Evolutionary conservation across 75 land plant species (phyloP).

Genomic region (Cupressus sempervirens): DNA sequence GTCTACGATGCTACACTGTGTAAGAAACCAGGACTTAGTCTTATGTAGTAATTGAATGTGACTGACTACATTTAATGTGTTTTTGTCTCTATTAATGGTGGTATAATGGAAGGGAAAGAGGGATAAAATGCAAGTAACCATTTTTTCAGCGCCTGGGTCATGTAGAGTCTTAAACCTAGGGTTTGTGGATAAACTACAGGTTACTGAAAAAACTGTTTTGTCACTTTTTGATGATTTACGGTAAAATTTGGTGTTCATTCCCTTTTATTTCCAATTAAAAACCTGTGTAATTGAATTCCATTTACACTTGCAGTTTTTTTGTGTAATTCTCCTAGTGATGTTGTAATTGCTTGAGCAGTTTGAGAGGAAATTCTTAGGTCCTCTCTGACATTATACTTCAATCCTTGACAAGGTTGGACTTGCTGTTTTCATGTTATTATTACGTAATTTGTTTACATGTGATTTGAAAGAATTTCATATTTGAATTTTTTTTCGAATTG

Average conservation of each 20-base stretch:
- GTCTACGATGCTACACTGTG: neutral
- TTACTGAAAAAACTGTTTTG: no score
- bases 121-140: no score
- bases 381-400: neutral
- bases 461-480: neutral
- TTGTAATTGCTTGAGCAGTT: neutral
- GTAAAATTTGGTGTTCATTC: no score
- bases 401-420: neutral
- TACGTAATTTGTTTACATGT: neutral
- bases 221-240: no score
- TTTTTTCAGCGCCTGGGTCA: no score
- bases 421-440: neutral
- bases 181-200: no score
- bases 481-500: neutral
- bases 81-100: neutral
- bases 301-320: no score
- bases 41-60: neutral
- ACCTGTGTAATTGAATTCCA: no score
- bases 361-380: neutral
- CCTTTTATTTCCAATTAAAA: no score
- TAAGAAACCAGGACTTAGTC: neutral
- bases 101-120: neutral
- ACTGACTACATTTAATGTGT: neutral
- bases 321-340: neutral
- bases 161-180: no score